phyloP scores from a whole-genome alignment of 176 grass and related monocot genomes.

The Musa itinerans region DNA sequence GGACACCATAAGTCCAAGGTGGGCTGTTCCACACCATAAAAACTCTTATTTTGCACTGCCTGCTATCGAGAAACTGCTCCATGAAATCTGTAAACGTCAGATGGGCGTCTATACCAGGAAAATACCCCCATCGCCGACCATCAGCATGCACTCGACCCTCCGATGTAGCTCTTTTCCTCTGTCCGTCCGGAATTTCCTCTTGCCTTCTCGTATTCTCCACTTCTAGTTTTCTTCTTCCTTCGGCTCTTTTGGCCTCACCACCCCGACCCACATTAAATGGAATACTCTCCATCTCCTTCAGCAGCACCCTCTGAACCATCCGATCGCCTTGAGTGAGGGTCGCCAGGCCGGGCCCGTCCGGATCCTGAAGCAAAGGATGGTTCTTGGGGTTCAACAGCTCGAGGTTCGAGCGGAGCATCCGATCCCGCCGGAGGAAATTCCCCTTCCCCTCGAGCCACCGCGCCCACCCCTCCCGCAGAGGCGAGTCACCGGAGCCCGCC shows the following conservation, averaged over 20 bases:
- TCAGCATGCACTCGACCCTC: slow-evolving; percentile 11
- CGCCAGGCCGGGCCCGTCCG: slow-evolving; percentile 57
- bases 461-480: slow-evolving; percentile 61
- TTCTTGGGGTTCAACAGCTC: slow-evolving; percentile 80
- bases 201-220: not conserved
- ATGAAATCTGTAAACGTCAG: slow-evolving; percentile 70
- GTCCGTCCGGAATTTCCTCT: slow-evolving; percentile 18
- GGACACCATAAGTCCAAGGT: slow-evolving; percentile 53
- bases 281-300: slow-evolving; percentile 48
- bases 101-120: slow-evolving; percentile 53
- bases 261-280: not conserved
- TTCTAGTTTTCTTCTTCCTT: slow-evolving; percentile 30
- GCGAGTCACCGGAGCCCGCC: slow-evolving; percentile 35
- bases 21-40: slow-evolving; percentile 98
- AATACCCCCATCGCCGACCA: slow-evolving; percentile 70
- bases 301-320: slow-evolving; percentile 48
- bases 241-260: slow-evolving; percentile 21
- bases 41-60: slow-evolving; percentile 55
- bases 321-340: slow-evolving; percentile 63
- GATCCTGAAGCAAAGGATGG: slow-evolving; percentile 92
- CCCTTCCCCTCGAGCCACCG: slow-evolving; percentile 84
- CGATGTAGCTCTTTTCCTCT: slow-evolving; percentile 8
- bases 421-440: slow-evolving; percentile 70
- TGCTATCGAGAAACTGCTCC: slow-evolving; percentile 48
- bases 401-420: slow-evolving; percentile 82